Evolutionary conservation across 2,329 filamentous ascomycete genomes (phyloP), one percentile per base, ranked within the genome.

Genomic region (Pseudogymnoascus sp.): DNA sequence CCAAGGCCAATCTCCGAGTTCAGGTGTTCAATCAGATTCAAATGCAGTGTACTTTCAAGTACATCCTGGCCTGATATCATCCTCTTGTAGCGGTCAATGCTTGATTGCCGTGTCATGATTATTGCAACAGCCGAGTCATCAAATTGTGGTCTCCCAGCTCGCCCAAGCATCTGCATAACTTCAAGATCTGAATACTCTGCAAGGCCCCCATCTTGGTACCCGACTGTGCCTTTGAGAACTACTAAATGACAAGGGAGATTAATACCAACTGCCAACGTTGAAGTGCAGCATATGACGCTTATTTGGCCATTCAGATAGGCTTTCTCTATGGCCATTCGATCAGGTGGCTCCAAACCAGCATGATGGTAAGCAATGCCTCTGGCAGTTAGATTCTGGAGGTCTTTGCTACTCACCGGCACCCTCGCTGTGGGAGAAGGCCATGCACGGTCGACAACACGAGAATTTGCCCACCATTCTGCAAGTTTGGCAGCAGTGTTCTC

Each of bases 101-200:
- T 87, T 4, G 84, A 76, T n/a, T 79, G 76, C 24, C 83, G 81
- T 0, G 90, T 94, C 76, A 96, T 84, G 61, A 96, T 92, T 13
- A 94, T 85, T 9, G 89, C 91, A 39, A 85, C 81, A 2, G 89
- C 90, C 62, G 77, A 89, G 58, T 84, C 80, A 67, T 93, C 91
- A 64, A 92, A 95, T 69, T 95, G 91, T 5, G 91, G 90, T 17
- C 90, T 80, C 1, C 91, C 90, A 59, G 90, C 90, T 65, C 90
- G 84, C 5, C 90, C 90, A 58, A 95, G 81, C 90, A 96, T 95
- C 68, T 96, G 90, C 87, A 93, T 93, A 64, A 93, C 82, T 66
- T 95, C 90, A 4, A 95, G 77, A 70, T 94, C 90, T 0, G 89
- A 85, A 66, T 91, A 92, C 70, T 94, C 89, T 61, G 85, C 82